Evolutionary conservation across 345 rosid genomes (phyloP).

Genomic region (Hevea brasiliensis): DNA sequence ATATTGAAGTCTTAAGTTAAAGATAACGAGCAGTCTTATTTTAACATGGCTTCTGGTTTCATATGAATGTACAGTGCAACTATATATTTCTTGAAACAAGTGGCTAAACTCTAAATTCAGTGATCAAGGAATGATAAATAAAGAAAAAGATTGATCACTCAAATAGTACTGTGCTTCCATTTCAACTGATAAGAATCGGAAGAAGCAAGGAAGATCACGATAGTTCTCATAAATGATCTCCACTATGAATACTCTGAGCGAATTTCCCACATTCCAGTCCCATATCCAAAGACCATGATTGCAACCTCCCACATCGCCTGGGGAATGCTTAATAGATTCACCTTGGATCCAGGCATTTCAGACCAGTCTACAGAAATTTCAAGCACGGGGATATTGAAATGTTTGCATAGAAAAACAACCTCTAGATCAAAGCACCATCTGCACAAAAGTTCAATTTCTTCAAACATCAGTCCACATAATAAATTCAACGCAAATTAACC

Average conservation of each 20-base stretch:
- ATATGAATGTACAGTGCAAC: too few relatives aligned
- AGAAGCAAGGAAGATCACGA: background rate
- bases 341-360: slow-evolving; percentile 96
- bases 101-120: too few relatives aligned
- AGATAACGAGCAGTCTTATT: too few relatives aligned
- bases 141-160: too few relatives aligned
- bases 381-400: slow-evolving; percentile 63
- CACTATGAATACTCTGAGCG: slow-evolving; percentile 1
- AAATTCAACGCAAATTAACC: background rate
- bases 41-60: too few relatives aligned
- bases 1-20: too few relatives aligned
- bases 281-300: slow-evolving; percentile 84
- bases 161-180: background rate
- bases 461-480: background rate
- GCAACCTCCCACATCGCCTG: slow-evolving; percentile 98
- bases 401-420: slow-evolving; percentile 83
- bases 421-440: slow-evolving; percentile 99
- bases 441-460: slow-evolving; percentile 18
- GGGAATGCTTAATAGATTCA: slow-evolving; percentile 80
- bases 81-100: too few relatives aligned
- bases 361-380: slow-evolving; percentile 95
- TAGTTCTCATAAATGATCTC: background rate
- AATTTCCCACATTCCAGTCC: slow-evolving; percentile 80
- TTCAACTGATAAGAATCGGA: background rate
- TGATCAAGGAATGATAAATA: too few relatives aligned